Conservation (phyloP, 352 stramenopile genomes). For the Phytophthora pinifolia region DNA sequence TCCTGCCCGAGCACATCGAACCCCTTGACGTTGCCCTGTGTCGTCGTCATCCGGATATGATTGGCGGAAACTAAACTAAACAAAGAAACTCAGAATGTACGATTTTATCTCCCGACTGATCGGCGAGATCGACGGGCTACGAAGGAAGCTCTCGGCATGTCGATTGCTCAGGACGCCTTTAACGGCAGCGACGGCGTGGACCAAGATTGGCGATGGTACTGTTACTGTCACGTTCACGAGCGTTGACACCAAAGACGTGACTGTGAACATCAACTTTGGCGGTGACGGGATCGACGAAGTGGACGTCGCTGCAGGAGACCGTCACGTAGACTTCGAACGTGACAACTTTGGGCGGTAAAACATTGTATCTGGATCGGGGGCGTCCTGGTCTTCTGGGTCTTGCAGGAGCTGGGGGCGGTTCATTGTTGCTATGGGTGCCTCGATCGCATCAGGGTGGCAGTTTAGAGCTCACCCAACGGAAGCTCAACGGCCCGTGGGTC, state of each 20-base stretch:
- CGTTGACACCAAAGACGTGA: conserved; percentile 36
- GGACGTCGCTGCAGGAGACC: conserved; percentile 21
- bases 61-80: too few species aligned
- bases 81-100: too few species aligned
- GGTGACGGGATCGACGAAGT: conserved; percentile 37
- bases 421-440: conserved; percentile 38
- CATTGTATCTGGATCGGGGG: conserved; percentile 44
- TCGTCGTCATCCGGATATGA: too few species aligned
- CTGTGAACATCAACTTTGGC: conserved; percentile 40
- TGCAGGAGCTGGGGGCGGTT: conserved; percentile 32
- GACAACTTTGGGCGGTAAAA: conserved; percentile 33
- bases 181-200: conserved; percentile 39
- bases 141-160: too few species aligned
- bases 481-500: conserved; percentile 44
- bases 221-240: conserved; percentile 40
- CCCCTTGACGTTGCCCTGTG: too few species aligned
- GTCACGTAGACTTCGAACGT: conserved; percentile 29
- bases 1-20: too few species aligned
- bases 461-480: too few species aligned
- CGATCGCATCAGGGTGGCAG: conserved; percentile 25
- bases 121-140: too few species aligned
- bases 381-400: conserved; percentile 35
- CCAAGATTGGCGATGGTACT: conserved; percentile 29
- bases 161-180: conserved; percentile 41
- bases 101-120: too few species aligned